Evolutionary conservation across 108 stramenopile species (phyloP).

Genomic region (Ochromonas danica): DNA sequence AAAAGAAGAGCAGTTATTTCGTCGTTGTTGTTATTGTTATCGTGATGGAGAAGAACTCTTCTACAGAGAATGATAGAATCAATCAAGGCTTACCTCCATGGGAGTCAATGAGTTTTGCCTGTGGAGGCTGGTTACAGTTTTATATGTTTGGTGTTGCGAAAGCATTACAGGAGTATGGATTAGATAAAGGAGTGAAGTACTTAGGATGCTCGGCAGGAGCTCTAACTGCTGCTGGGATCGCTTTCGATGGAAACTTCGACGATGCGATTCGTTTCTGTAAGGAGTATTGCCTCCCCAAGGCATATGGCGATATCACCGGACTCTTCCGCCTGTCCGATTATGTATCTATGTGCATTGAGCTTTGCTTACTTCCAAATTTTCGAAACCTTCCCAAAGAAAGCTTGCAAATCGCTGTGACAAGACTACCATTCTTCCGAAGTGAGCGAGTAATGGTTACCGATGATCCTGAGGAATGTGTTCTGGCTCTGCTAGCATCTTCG

Average conservation of each 20-base stretch:
- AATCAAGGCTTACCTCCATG: not conserved
- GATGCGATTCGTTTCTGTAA: constrained; percentile 48
- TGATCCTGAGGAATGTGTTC: constrained; percentile 38
- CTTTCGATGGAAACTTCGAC: constrained; percentile 41
- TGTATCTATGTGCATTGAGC: constrained; percentile 42
- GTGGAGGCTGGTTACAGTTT: constrained; percentile 57
- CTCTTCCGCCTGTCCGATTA: constrained; percentile 41
- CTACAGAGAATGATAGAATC: not conserved
- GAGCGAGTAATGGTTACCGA: not conserved
- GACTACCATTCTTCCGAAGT: constrained; percentile 22
- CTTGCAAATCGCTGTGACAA: constrained; percentile 45
- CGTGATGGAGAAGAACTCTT: not conserved
- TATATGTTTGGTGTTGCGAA: constrained; percentile 58
- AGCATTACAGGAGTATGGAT: constrained; percentile 45
- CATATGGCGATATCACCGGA: constrained; percentile 45
- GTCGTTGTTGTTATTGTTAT: too few relatives aligned
- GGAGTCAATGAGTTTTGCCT: constrained; percentile 47
- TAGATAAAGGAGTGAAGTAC: constrained; percentile 45
- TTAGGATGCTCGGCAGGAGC: constrained; percentile 56
- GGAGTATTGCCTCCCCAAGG: constrained; percentile 43
- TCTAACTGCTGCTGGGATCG: constrained; percentile 50
- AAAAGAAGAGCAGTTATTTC: too few relatives aligned
- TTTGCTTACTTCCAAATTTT: constrained; percentile 40
- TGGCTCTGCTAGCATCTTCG: constrained; percentile 45
- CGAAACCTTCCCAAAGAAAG: constrained; percentile 23